phyloP scores from a whole-genome alignment of 257 asterid genomes.

The Catharanthus roseus region DNA sequence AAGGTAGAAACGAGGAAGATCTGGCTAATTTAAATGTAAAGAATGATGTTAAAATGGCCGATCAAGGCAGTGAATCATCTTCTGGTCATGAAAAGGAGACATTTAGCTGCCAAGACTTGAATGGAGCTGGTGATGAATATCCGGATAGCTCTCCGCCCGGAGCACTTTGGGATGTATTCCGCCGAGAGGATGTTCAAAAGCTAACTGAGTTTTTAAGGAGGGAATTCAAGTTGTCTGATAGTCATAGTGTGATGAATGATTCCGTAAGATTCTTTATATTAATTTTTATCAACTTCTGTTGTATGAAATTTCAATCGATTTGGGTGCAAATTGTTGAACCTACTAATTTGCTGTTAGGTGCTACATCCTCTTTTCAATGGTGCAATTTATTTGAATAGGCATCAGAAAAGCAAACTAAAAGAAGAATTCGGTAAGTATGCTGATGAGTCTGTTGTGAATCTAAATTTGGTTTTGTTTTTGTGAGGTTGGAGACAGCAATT shows the following conservation, averaged over 20 bases:
- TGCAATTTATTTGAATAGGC: slow-evolving; percentile 51
- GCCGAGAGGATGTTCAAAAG: slow-evolving; percentile 75
- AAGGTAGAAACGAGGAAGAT: slow-evolving; percentile 27
- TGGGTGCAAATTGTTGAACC: slow-evolving; percentile 20
- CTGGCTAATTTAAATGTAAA: slow-evolving; percentile 30
- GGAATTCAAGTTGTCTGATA: slow-evolving; percentile 40
- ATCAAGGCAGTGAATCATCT: slow-evolving; percentile 34
- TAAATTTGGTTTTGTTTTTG: not conserved
- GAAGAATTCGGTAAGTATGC: slow-evolving; percentile 74
- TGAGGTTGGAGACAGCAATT: not conserved
- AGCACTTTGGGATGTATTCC: slow-evolving; percentile 87
- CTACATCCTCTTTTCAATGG: slow-evolving; percentile 60
- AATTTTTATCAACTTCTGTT: not conserved
- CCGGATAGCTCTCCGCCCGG: slow-evolving; percentile 48
- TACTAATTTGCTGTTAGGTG: slow-evolving; percentile 43
- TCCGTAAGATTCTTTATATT: slow-evolving; percentile 32
- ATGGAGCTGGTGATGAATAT: slow-evolving; percentile 21
- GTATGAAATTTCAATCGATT: not conserved
- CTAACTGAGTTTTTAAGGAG: slow-evolving; percentile 54
- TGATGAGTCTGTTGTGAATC: not conserved
- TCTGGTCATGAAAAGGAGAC: slow-evolving; percentile 29
- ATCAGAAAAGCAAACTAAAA: slow-evolving; percentile 71
- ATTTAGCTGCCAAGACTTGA: slow-evolving; percentile 28
- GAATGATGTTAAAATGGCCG: slow-evolving; percentile 28
- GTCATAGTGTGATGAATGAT: slow-evolving; percentile 20